phyloP scores from a whole-genome alignment of 2,329 filamentous ascomycete genomes.

The Acrocalymma vagum region DNA sequence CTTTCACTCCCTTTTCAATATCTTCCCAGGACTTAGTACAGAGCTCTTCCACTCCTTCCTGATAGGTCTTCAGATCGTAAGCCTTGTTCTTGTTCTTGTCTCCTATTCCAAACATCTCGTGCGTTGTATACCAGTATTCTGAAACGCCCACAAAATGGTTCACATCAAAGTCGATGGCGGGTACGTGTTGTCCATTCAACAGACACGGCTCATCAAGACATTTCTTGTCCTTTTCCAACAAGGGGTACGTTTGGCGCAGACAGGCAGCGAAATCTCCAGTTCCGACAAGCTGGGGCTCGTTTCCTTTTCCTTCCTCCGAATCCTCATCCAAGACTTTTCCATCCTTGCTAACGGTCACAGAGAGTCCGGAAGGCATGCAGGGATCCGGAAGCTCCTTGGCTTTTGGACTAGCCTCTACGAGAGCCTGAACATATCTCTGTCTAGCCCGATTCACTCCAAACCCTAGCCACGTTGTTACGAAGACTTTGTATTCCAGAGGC shows the following conservation, averaged over 20 bases:
- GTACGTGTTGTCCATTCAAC: conserved; percentile 89
- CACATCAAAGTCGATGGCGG: conserved; percentile 94
- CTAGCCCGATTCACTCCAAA: conserved; percentile 97
- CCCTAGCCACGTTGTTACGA: conserved; percentile 95
- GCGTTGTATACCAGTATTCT: conserved; percentile 98
- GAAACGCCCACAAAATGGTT: conserved; percentile 98
- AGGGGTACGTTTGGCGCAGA: conserved; percentile 79
- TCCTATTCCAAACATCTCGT: conserved; percentile 85
- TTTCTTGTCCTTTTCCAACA: conserved; percentile 87
- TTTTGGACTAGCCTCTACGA: conserved; percentile 72
- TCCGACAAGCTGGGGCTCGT: conserved; percentile 71
- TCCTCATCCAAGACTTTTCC: conserved; percentile 66
- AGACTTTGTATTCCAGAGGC: conserved; percentile 83
- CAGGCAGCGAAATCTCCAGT: conserved; percentile 91
- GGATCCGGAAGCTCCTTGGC: conserved; percentile 83
- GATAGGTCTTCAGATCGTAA: conserved; percentile 91
- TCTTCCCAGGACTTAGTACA: conserved; percentile 83
- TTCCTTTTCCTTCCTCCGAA: conserved; percentile 50
- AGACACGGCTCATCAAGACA: conserved; percentile 87
- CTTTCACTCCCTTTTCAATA: conserved; percentile 72
- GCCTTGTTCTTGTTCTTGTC: conserved; percentile 74
- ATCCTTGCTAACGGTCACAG: conserved; percentile 76
- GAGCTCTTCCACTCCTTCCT: conserved; percentile 83
- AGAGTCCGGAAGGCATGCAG: conserved; percentile 82
- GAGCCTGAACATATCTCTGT: conserved; percentile 78